Base-by-base conservation (phyloP, 2,329 filamentous ascomycete genomes). In the Xylaria digitata region DNA sequence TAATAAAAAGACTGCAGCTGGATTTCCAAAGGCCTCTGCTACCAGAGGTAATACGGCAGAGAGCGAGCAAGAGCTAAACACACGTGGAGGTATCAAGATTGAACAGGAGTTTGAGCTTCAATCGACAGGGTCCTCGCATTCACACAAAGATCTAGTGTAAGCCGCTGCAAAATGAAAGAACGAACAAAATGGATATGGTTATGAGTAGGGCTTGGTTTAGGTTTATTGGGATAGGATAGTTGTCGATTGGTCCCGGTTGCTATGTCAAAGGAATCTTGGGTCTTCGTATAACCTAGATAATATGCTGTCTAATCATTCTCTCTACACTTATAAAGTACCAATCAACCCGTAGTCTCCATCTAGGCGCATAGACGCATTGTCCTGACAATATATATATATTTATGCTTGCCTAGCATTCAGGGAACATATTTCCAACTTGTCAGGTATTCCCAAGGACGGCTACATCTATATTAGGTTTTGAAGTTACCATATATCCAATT, bases 101-200 rank as follows among this genome's bases (percentile, higher is more conserved):
- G 50, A 65, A 50, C 56, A 21, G n/a, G 63, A 61, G 23, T 65
- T 65, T 45, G 57, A 65, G 45, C 8, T 65, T n/a, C 42, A 65
- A 37, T 61, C 56, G 15, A 56, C 49, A 52, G 32, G 21, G 21
- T 60, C 56, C 6, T 49, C 42, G 11, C 34, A 34, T 43, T 56
- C 50, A 23, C 46, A 45, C 26, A 6, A 45, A n/a, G 43, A 50
- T 40, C 23, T 56, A 11, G 45, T 56, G 9, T 61, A 30, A 56
- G 32, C 23, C 19, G 6, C 19, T 17, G 13, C 15, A 9, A 50
- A 17, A 9, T 2, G 32, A 56, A 45, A 19, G 19, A 21, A 37
- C n/a, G 30, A 15, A 55, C 23, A 45, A 56, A 45, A 52, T 17
- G n/a, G 17, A 63, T 57, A 6, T 11, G 34, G 34, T 57, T 42